A percentile compares a stretch with the other conserved stretches of the same genome.
These are phyloP conservation scores for Leishmania tropica DNA, from an alignment of 208 protist species.

Conservation along the genomic window DNA sequence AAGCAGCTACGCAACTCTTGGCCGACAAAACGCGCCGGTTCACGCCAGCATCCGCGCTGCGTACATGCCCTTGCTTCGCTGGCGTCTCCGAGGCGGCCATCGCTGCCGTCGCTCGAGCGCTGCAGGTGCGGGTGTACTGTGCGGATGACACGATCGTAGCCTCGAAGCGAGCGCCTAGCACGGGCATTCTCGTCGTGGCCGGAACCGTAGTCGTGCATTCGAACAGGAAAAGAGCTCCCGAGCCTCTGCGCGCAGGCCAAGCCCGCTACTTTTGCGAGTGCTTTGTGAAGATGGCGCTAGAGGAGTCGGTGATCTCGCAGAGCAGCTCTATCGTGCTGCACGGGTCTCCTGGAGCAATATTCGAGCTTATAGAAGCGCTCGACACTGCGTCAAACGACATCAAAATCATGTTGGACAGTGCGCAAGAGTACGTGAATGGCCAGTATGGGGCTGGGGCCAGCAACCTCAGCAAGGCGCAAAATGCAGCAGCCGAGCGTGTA, in stretches of 20 bases:
- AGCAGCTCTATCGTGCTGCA: slow-evolving; percentile 50
- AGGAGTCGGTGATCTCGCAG: slow-evolving; percentile 32
- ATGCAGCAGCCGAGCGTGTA: slow-evolving; percentile 39
- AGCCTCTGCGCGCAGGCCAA: slow-evolving; percentile 27
- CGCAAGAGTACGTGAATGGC: slow-evolving; percentile 38
- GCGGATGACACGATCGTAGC: slow-evolving; percentile 40
- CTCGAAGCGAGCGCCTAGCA: slow-evolving; percentile 23
- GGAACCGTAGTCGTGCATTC: slow-evolving; percentile 28
- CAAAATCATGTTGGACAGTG: slow-evolving; percentile 28
- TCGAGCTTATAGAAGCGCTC: slow-evolving; percentile 33
- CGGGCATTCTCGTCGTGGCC: slow-evolving; percentile 33
- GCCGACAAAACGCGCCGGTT: slow-evolving; percentile 5
- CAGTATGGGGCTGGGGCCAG: slow-evolving; percentile 28
- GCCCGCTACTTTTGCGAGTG: slow-evolving; percentile 57
- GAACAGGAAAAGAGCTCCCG: not conserved
- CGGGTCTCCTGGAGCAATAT: slow-evolving; percentile 33
- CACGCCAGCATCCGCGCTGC: slow-evolving; percentile 28
- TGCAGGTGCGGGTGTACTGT: slow-evolving; percentile 44
- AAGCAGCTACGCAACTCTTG: slow-evolving; percentile 32
- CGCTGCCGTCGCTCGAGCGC: slow-evolving; percentile 26
- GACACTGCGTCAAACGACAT: slow-evolving; percentile 16
- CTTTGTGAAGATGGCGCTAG: slow-evolving; percentile 35
- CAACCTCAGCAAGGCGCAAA: slow-evolving; percentile 41
- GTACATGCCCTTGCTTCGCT: slow-evolving; percentile 43
- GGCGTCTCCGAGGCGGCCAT: slow-evolving; percentile 36